Evolutionary conservation across 2,329 filamentous ascomycete species (phyloP).

Genomic region (Aspergillus hortae): DNA sequence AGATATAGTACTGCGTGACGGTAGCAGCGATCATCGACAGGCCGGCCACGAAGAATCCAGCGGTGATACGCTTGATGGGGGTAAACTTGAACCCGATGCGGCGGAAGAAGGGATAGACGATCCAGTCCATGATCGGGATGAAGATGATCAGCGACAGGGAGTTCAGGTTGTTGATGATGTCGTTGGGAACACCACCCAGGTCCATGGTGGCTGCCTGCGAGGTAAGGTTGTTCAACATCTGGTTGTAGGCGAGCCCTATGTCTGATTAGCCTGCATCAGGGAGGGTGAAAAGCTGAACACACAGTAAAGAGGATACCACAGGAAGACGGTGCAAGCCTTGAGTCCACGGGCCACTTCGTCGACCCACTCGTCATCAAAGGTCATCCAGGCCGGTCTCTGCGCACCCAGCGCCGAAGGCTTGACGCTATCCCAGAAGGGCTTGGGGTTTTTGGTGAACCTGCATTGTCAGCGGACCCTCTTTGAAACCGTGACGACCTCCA

Average conservation of each 20-base stretch:
- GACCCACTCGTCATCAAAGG: constrained; percentile 79
- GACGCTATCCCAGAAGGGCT: constrained; percentile 25
- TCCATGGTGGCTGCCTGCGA: constrained; percentile 55
- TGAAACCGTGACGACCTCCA: no score
- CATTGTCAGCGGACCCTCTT: neutral
- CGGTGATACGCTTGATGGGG: constrained; percentile 52
- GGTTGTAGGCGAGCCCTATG: constrained; percentile 48
- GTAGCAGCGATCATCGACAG: constrained; percentile 49
- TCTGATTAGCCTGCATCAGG: neutral
- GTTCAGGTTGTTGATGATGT: constrained; percentile 55
- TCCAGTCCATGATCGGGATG: constrained; percentile 52
- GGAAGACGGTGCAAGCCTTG: constrained; percentile 66
- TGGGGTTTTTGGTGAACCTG: constrained; percentile 15
- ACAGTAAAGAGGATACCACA: constrained; percentile 53
- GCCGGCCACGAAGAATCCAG: constrained; percentile 49
- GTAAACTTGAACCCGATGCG: constrained; percentile 48
- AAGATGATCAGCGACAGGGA: constrained; percentile 52
- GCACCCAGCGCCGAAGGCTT: constrained; percentile 30
- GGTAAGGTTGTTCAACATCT: constrained; percentile 54
- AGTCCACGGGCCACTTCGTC: constrained; percentile 71
- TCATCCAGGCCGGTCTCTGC: constrained; percentile 54
- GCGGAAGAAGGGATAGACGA: constrained; percentile 52
- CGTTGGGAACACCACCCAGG: constrained; percentile 53
- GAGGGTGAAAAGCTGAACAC: constrained; percentile 6
- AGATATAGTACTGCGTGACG: constrained; percentile 52